Conservation (phyloP, 1,139 yeast species). For the Waltiozyma sp. region DNA sequence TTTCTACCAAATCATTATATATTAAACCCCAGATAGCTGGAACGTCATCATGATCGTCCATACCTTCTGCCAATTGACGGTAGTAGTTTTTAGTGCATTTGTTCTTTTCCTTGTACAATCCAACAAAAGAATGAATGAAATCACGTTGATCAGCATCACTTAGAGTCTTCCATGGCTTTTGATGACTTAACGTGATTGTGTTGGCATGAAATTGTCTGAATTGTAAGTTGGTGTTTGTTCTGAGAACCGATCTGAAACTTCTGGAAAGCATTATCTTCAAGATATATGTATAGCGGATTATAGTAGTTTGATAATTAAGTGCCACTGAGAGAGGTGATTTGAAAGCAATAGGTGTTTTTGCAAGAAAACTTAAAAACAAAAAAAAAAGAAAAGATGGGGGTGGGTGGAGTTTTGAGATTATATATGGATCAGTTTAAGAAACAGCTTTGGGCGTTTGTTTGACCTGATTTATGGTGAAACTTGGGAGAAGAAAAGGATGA, state of each 20-base stretch:
- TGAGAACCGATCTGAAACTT: not conserved
- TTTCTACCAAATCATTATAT: conserved; percentile 22
- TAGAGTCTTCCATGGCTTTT: conserved; percentile 18
- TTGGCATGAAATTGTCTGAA: not conserved
- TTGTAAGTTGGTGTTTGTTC: not conserved
- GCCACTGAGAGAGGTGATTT: too few relatives aligned
- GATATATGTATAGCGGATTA: not conserved
- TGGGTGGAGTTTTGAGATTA: too few relatives aligned
- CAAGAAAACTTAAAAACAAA: too few relatives aligned
- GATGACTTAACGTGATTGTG: conserved; percentile 29
- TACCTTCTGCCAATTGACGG: conserved; percentile 21
- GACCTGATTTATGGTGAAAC: too few relatives aligned
- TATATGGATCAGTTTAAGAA: too few relatives aligned
- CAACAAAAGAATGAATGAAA: conserved; percentile 20
- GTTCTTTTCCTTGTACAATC: conserved; percentile 14
- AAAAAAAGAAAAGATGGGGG: too few relatives aligned
- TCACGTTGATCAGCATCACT: conserved; percentile 15
- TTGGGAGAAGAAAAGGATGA: too few relatives aligned
- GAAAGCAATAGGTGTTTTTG: too few relatives aligned
- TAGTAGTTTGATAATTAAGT: too few relatives aligned
- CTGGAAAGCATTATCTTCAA: not conserved
- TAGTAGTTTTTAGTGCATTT: conserved; percentile 21
- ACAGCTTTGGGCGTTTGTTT: too few relatives aligned
- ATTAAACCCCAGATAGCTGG: conserved; percentile 25
- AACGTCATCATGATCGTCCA: conserved; percentile 24